Evolutionary conservation across 805 yeast genomes (phyloP), one percentile per base, ranked within the genome.

Genomic region (Cephaloascus albidus): DNA sequence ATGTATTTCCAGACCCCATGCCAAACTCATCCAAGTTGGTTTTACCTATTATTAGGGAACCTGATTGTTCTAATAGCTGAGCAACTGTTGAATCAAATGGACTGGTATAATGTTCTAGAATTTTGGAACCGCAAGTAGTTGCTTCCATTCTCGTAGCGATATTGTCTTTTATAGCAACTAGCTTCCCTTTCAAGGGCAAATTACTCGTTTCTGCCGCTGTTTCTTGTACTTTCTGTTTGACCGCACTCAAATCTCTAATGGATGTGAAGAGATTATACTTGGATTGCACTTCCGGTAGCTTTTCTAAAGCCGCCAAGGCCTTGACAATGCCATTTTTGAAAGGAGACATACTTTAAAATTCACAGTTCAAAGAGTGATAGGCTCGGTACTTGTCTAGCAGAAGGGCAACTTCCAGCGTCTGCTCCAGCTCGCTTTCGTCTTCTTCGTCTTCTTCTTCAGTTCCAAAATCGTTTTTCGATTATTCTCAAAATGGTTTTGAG

Each of bases 11-110:
- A 10, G 85, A 79, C 10, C 98, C 99, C 98, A 93, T 93, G 2
- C 96, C 99, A 63, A 93, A 93, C 61, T 93, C 97, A 61, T 93
- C 99, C 75, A 93, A 66, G 49, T 90, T 93, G 2, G 94, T 73
- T 57, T 90, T 93, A 0, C 96, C 98, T 1, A 80, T 63, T 1
- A 61, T 46, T 0, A 52, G 45, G 14, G 74, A 70, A 0, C 88
- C 86, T 2, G 68, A 64, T 0, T 60, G 49, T 6, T 68, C 56
- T n/a, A 93, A 56, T 3, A 77, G 61, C 2, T 57, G 47, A 0
- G 76, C 76, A 2, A 81, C 84, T 0, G 96, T 85, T 10, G 97
- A 84, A 44, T 84, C 78, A 53, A 72, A 89, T 2, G 97, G 97
- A 18, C 95, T 78, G 3, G 47, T 51, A 54, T 83, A 93, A 32